phyloP scores from a whole-genome alignment of 768 basidiomycete genomes.

The Pleurotus pulmonarius region DNA sequence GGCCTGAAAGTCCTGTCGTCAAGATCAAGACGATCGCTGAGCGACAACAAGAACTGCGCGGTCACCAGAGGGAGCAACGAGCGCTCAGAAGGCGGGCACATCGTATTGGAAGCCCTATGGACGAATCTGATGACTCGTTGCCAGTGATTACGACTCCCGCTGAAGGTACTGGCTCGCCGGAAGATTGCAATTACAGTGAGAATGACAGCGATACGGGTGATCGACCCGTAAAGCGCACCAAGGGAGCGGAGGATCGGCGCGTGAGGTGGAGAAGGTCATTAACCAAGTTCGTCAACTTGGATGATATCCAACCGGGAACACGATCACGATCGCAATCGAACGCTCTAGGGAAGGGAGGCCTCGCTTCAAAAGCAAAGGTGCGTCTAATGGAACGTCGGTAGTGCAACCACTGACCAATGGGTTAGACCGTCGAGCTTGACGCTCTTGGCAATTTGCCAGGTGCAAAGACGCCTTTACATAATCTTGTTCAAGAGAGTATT shows the following conservation, averaged over 20 bases:
- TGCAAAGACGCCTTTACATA: conserved; percentile 48
- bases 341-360: conserved; percentile 53
- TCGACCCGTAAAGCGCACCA: conserved; percentile 14
- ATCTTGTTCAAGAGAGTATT: conserved; percentile 62
- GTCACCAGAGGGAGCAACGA: conserved; percentile 48
- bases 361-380: conserved; percentile 68
- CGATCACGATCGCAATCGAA: conserved; percentile 39
- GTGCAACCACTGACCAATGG: no score
- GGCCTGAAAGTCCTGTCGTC: conserved; percentile 78
- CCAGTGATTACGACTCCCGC: no score
- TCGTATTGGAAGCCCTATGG: conserved; percentile 30
- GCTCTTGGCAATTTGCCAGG: conserved; percentile 68
- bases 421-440: conserved; percentile 60
- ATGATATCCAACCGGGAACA: conserved; percentile 55
- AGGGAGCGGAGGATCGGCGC: conserved; percentile 49
- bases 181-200: conserved; percentile 7
- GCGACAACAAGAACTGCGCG: conserved; percentile 63
- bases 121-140: conserved; percentile 2
- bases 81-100: conserved; percentile 54
- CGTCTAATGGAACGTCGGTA: conserved; percentile 9
- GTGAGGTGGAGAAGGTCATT: conserved; percentile 80
- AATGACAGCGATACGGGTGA: conserved; percentile 18
- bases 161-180: no score
- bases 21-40: conserved; percentile 68
- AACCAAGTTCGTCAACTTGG: conserved; percentile 56